Evolutionary conservation across 805 yeast genomes (phyloP), one percentile per base, ranked within the genome.

Genomic region (Pichia membranifaciens): DNA sequence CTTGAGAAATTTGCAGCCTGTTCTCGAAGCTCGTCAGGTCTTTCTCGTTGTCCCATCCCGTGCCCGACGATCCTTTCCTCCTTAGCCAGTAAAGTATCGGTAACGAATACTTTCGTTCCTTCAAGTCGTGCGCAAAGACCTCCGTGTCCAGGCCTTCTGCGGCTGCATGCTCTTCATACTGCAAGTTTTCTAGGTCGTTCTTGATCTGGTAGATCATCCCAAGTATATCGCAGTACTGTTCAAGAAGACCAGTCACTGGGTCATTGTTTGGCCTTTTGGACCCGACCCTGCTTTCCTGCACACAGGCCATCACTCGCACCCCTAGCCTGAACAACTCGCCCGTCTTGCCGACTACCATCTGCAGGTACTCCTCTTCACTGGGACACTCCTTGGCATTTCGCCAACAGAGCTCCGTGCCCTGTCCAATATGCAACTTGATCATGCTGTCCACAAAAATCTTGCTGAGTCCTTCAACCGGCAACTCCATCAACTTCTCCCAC

Each of bases 361-460:
- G 73, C 31, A 81, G 61, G 58, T 90, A 90, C 58, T 86, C 80
- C 1, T 64, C 61, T 50, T 81, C 84, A 4, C 70, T 68, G 0
- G 93, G 93, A 41, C 83, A 72, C 1, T 60, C 58, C 29, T 71
- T 57, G 25, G 73, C 68, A 48, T 88, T 96, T 52, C 97, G 71
- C 96, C 97, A 90, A 62, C 81, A 84, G 18, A 90, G 73, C 56
- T 90, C 98, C 50, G 84, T 65, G 0, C 96, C 95, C 68, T 90
- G 98, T 5, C 98, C 98, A 41, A 84, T 73, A 61, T 90, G 97
- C 48, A 90, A 66, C 57, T 84, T 82, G 44, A 86, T 62, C 79
- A 90, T 71, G 56, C 90, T 96, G 43, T 85, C 85, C 50, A 78
- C 71, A 50, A 81, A 74, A 1, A 81, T 72, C 18, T 60, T 53